phyloP scores from a whole-genome alignment of 2,329 filamentous ascomycete genomes.

The Hirsutella minnesotensis region DNA sequence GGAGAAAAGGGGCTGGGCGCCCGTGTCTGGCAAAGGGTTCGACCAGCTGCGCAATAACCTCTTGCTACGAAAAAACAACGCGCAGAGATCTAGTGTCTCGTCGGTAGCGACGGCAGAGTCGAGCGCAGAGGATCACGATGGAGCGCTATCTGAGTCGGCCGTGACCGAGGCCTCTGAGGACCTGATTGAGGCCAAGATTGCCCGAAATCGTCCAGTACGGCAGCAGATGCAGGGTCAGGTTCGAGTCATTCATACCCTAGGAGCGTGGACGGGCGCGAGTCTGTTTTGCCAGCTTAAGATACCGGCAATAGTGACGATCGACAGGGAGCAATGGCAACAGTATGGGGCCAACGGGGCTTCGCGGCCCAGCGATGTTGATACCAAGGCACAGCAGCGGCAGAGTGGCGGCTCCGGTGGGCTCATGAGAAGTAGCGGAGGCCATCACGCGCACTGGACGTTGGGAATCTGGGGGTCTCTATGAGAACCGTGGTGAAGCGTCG shows the following conservation, averaged over 20 bases:
- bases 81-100: slow-evolving; percentile 8
- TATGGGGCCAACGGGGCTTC: slow-evolving; percentile 53
- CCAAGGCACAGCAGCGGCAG: slow-evolving; percentile 47
- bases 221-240: slow-evolving; percentile 44
- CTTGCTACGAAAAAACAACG: slow-evolving; percentile 22
- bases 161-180: slow-evolving; percentile 15
- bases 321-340: slow-evolving; percentile 59
- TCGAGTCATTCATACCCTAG: slow-evolving; percentile 56
- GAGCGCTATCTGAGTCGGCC: slow-evolving; percentile 11
- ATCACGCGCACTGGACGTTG: slow-evolving; percentile 46
- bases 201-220: slow-evolving; percentile 21
- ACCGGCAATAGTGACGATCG: slow-evolving; percentile 56
- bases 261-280: slow-evolving; percentile 65
- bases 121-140: slow-evolving; percentile 12
- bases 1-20: slow-evolving; percentile 62
- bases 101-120: slow-evolving; percentile 12
- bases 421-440: slow-evolving; percentile 20
- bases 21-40: slow-evolving; percentile 57
- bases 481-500: neutral
- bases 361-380: slow-evolving; percentile 45
- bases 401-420: slow-evolving; percentile 49
- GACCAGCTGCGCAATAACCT: slow-evolving; percentile 38
- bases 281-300: slow-evolving; percentile 57
- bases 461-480: slow-evolving; percentile 47
- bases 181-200: slow-evolving; percentile 24